These are phyloP conservation scores for Chaetomium strumarium DNA, from an alignment of 2,329 filamentous ascomycete species.

Conservation along the genomic window DNA sequence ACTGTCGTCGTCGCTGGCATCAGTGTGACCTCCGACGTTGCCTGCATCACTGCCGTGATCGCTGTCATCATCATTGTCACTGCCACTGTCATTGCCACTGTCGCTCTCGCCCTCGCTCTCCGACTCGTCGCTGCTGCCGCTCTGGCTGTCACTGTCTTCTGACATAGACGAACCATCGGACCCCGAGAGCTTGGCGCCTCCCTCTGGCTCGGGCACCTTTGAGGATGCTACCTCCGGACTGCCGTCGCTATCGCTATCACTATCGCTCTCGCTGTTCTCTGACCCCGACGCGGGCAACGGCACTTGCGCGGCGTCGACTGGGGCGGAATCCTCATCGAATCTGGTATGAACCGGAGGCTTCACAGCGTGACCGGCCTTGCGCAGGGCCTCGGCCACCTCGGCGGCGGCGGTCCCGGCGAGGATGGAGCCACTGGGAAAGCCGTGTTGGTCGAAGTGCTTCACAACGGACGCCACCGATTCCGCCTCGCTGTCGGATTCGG, in stretches of 20 bases:
- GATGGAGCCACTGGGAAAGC: constrained; percentile 37
- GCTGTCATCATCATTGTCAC: constrained; percentile 21
- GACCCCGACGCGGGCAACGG: not conserved
- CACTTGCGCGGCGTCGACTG: not conserved
- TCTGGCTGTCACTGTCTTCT: constrained; percentile 14
- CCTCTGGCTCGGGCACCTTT: constrained; percentile 1
- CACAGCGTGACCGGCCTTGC: constrained; percentile 25
- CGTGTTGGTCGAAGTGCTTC: constrained; percentile 33
- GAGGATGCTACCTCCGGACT: constrained; percentile 23
- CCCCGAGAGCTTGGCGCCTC: not conserved
- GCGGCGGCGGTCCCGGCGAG: constrained; percentile 32
- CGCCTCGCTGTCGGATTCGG: constrained; percentile 24
- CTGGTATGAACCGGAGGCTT: constrained; percentile 26
- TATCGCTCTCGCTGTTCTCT: constrained; percentile 17
- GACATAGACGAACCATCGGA: not conserved
- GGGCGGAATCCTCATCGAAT: constrained; percentile 17
- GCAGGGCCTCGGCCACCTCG: constrained; percentile 31
- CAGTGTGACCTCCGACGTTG: constrained; percentile 10
- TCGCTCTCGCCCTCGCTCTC: constrained; percentile 8
- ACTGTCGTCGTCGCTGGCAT: constrained; percentile 6
- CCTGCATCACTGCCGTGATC: constrained; percentile 3
- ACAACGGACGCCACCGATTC: constrained; percentile 27
- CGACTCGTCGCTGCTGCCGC: constrained; percentile 1
- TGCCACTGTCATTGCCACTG: constrained; percentile 12
- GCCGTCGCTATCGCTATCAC: constrained; percentile 20